Base-by-base conservation (phyloP, 2,329 filamentous ascomycete species). In the Oidium heveae region DNA sequence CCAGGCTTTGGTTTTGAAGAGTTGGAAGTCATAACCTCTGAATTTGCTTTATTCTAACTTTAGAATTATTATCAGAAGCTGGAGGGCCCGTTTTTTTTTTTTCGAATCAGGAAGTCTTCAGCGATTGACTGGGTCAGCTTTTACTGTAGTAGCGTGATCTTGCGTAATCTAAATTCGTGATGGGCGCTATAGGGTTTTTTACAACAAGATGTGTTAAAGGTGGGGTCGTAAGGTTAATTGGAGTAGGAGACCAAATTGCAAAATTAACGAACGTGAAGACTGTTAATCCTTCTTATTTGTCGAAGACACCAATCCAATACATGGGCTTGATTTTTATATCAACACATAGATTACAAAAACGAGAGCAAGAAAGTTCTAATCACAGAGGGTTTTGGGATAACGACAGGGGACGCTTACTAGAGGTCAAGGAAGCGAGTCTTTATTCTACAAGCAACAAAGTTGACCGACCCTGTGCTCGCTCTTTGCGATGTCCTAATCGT, bases 241-340 rank as follows among this genome's bases (percentile, higher is more conserved):
- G 54, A 24, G 20, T 28, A 15, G 39, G 16, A n/a, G 39, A 15
- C 18, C 12, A 20, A 16, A 43, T n/a, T 16, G 18, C 39, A 6
- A 43, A 9, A 15, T 55, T 46, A 58, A 46, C 53, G 24, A 28
- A 28, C 24, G 6, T 28, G 24, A 46, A 57, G 34, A 15, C n/a
- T 36, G n/a, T 24, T 53, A 89, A 84, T 60, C 77, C 82, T n/a
- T 82, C 87, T 37, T 94, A 95, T 66, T 79, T 84, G 33, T 93
- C 89, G 0, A 75, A 75, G 53, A 87, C 87, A 7, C 78, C 84
- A 12, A 77, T 86, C 60, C 86, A 81, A 55, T 94, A 94, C 63
- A 67, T 96, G 10, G 86, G 89, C 65, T 71, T 96, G 52, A 75
- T 77, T n/a, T 82, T 78, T 60, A 77, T 79, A 59, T 75, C 80